Percentiles rank a stretch among this genome's conserved stretches.
Conservation (phyloP, 2,329 filamentous ascomycete genomes). For the Talaromyces sp. region DNA sequence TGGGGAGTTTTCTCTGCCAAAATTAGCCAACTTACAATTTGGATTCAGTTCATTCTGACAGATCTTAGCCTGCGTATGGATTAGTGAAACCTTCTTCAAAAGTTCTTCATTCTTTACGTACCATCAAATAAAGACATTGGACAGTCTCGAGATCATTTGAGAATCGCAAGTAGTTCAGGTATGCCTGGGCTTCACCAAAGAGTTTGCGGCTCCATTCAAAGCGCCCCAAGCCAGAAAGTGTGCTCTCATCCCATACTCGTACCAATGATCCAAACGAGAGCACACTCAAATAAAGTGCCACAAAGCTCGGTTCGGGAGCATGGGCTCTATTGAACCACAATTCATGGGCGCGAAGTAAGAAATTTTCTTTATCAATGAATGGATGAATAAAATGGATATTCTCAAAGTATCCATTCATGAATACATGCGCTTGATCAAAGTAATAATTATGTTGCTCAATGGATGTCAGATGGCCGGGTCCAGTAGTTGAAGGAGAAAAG, state of each 20-base stretch:
- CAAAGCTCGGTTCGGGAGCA: conserved; percentile 45
- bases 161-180: conserved; percentile 45
- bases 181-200: conserved; percentile 47
- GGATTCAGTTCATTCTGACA: conserved; percentile 55
- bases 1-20: too few relatives aligned
- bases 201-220: conserved; percentile 53
- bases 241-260: conserved; percentile 48
- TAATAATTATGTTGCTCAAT: conserved; percentile 41
- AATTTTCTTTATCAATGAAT: conserved; percentile 51
- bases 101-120: conserved; percentile 15
- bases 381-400: conserved; percentile 54
- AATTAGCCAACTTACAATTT: conserved; percentile 38
- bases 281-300: conserved; percentile 52
- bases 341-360: conserved; percentile 47
- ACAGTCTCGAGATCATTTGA: conserved; percentile 53
- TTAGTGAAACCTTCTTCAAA: background rate
- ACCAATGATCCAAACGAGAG: conserved; percentile 52
- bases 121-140: conserved; percentile 53
- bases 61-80: conserved; percentile 45
- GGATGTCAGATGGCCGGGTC: conserved; percentile 21
- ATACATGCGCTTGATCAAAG: conserved; percentile 49
- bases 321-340: conserved; percentile 44
- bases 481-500: conserved; percentile 39
- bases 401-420: conserved; percentile 53
- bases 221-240: conserved; percentile 47